phyloP scores from a whole-genome alignment of 1,139 yeast genomes.

The Wickerhamiella pararugosa region DNA sequence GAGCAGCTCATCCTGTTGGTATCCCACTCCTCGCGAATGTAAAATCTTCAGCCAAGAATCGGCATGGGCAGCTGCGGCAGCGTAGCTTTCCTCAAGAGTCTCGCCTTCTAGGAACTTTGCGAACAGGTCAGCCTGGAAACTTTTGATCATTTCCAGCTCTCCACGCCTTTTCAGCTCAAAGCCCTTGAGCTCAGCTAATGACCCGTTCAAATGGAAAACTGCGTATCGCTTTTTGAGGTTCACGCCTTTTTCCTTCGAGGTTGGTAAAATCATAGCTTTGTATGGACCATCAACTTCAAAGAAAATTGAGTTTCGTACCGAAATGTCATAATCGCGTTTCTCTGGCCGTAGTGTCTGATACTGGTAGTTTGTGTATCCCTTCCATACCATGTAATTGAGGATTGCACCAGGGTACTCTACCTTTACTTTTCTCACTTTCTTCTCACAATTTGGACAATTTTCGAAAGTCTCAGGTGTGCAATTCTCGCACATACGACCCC shows the following conservation, averaged over 20 bases:
- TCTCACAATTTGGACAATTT: background rate
- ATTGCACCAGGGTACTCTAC: constrained; percentile 92
- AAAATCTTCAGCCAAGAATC: constrained; percentile 92
- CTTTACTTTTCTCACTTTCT: constrained; percentile 58
- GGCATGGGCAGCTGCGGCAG: constrained; percentile 82
- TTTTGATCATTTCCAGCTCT: constrained; percentile 81
- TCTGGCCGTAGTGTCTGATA: constrained; percentile 72
- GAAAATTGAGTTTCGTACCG: constrained; percentile 85
- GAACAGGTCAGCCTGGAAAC: constrained; percentile 90
- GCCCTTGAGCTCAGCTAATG: constrained; percentile 90
- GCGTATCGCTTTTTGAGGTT: constrained; percentile 95
- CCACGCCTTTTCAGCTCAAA: constrained; percentile 96
- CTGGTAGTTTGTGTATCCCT: constrained; percentile 82
- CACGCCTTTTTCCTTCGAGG: constrained; percentile 95
- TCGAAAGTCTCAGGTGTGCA: background rate
- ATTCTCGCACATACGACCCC: too few species aligned
- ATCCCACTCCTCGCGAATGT: constrained; percentile 70
- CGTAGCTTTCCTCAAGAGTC: constrained; percentile 64
- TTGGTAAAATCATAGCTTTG: constrained; percentile 92
- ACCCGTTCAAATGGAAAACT: constrained; percentile 88
- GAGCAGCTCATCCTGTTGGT: constrained; percentile 88
- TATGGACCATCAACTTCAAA: constrained; percentile 99
- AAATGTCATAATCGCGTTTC: constrained; percentile 50
- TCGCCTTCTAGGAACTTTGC: constrained; percentile 79
- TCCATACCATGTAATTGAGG: constrained; percentile 88